Evolutionary conservation across 2,329 filamentous ascomycete species (phyloP).

Genomic region (Scytalidium sp.): DNA sequence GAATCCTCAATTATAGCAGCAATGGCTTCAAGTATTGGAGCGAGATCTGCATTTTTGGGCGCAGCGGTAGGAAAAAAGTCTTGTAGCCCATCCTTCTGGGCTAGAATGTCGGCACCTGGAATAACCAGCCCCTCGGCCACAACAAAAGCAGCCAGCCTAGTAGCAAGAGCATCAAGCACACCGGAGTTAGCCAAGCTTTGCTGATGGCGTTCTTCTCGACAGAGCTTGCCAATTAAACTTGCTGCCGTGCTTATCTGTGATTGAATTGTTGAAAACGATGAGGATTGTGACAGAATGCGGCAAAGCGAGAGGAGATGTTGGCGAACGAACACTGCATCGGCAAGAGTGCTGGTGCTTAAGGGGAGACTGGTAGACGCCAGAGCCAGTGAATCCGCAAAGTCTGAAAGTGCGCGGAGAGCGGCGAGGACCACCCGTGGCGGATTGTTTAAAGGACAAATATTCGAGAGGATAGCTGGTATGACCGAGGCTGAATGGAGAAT

Average conservation of each 20-base stretch:
- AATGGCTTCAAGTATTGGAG: constrained; percentile 73
- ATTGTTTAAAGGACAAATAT: constrained; percentile 63
- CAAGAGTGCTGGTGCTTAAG: constrained; percentile 48
- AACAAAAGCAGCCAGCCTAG: constrained; percentile 68
- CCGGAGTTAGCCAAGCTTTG: constrained; percentile 68
- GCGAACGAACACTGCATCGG: constrained; percentile 62
- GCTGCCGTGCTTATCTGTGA: constrained; percentile 61
- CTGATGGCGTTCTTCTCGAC: constrained; percentile 67
- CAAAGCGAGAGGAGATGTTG: constrained; percentile 60
- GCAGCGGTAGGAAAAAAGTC: constrained; percentile 61
- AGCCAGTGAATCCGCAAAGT: constrained; percentile 63
- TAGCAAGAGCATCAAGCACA: constrained; percentile 74
- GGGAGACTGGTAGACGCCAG: constrained; percentile 50
- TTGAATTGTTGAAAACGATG: constrained; percentile 49
- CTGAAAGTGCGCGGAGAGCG: constrained; percentile 70
- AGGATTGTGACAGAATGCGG: constrained; percentile 61
- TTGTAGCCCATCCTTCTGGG: constrained; percentile 51
- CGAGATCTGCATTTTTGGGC: constrained; percentile 55
- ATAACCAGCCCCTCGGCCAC: constrained; percentile 67
- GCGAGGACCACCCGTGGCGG: constrained; percentile 67
- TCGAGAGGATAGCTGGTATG: constrained; percentile 67
- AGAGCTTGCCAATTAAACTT: constrained; percentile 55
- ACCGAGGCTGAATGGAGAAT: constrained; percentile 68
- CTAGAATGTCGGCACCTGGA: constrained; percentile 56
- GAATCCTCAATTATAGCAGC: constrained; percentile 76